A percentile compares a stretch with the other conserved stretches of the same genome.
phyloP scores from a whole-genome alignment of 2,329 filamentous ascomycete species.

The Alternaria infectoria region DNA sequence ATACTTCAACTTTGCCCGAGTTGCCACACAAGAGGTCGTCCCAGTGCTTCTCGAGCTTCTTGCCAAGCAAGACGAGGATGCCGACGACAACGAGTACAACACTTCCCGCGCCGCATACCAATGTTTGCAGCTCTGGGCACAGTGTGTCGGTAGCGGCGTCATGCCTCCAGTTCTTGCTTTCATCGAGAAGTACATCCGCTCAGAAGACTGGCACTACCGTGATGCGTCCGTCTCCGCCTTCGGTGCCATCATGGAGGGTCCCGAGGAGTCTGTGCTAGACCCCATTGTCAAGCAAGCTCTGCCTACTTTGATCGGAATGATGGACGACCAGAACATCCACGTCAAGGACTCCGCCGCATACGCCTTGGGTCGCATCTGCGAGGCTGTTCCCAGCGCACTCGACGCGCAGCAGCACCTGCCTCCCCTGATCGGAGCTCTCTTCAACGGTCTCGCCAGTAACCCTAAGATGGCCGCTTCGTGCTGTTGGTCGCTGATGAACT shows the following conservation, averaged over 20 bases:
- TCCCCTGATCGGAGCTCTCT: conserved; percentile 84
- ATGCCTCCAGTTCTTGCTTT: conserved; percentile 87
- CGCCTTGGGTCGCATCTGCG: conserved; percentile 92
- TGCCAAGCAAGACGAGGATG: conserved; percentile 97
- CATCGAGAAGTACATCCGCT: conserved; percentile 87
- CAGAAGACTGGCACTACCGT: conserved; percentile 91
- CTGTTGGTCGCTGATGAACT: conserved; percentile 99
- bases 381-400: conserved; percentile 89
- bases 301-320: conserved; percentile 89
- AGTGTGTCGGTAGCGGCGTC: conserved; percentile 84
- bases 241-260: conserved; percentile 98
- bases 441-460: conserved; percentile 86
- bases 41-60: conserved; percentile 87
- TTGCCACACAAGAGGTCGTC: conserved; percentile 92
- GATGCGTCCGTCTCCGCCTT: conserved; percentile 97
- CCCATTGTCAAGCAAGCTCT: conserved; percentile 96
- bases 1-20: conserved; percentile 93
- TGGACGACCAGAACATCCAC: conserved; percentile 84
- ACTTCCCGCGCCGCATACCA: conserved; percentile 94
- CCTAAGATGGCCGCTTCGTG: conserved; percentile 98
- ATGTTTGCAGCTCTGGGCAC: conserved; percentile 92
- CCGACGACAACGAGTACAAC: conserved; percentile 96
- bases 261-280: conserved; percentile 88
- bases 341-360: conserved; percentile 97
- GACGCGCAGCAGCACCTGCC: conserved; percentile 84